These are phyloP conservation scores for Raphanus sativus DNA, from an alignment of 345 rosid genomes.

Conservation along the genomic window DNA sequence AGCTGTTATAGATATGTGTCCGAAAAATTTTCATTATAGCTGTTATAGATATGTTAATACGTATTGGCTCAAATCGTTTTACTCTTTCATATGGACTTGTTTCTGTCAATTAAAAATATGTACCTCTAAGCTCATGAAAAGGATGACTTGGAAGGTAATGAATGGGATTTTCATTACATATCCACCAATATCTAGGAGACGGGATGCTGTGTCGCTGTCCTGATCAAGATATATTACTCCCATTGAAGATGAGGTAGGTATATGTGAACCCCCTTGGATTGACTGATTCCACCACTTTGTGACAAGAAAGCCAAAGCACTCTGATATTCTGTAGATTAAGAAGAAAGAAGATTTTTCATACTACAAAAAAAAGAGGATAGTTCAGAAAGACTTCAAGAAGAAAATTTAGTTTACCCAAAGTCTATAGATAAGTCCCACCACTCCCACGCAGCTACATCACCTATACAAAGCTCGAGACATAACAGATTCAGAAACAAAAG, in stretches of 20 bases:
- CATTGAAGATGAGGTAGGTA: constrained; percentile 54
- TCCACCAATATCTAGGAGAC: constrained; percentile 80
- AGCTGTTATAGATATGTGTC: no score
- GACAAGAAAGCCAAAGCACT: constrained; percentile 87
- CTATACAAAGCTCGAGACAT: constrained; percentile 42
- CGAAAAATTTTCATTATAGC: no score
- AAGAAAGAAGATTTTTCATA: constrained; percentile 11
- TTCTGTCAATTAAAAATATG: background rate
- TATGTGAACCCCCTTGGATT: constrained; percentile 61
- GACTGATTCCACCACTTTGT: constrained; percentile 82
- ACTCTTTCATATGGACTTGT: background rate
- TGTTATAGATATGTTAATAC: no score
- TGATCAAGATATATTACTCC: constrained; percentile 55
- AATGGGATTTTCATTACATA: constrained; percentile 86
- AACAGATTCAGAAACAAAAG: constrained; percentile 1
- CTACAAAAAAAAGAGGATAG: background rate
- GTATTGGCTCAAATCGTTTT: no score
- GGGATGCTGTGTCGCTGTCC: constrained; percentile 51
- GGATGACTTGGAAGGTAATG: constrained; percentile 64
- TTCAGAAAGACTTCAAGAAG: constrained; percentile 11
- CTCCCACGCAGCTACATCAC: constrained; percentile 75
- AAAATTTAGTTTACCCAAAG: constrained; percentile 55
- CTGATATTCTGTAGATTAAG: constrained; percentile 64
- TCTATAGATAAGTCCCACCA: constrained; percentile 47
- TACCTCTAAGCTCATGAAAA: constrained; percentile 92